Conservation (phyloP, 108 stramenopile genomes). For the Cyclotella distinguenda region DNA sequence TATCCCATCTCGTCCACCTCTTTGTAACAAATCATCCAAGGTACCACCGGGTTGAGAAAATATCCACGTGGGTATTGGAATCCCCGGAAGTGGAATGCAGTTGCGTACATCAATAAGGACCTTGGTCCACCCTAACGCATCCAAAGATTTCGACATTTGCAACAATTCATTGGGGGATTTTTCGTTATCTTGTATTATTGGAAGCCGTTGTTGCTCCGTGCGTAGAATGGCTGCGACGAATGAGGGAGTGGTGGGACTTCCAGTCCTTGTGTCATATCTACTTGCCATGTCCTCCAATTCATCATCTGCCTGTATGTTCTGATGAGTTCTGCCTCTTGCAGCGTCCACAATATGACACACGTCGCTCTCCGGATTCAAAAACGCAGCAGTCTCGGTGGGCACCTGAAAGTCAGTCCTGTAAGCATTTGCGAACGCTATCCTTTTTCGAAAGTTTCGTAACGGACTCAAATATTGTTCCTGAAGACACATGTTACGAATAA, state of each 20-base stretch:
- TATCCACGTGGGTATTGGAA: slow-evolving; percentile 39
- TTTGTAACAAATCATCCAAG: slow-evolving; percentile 39
- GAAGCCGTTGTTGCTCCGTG: slow-evolving; percentile 25
- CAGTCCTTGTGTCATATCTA: neutral
- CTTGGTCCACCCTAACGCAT: slow-evolving; percentile 86
- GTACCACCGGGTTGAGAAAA: slow-evolving; percentile 11
- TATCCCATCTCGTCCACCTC: slow-evolving; percentile 5
- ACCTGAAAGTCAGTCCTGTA: slow-evolving; percentile 89
- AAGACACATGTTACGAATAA: slow-evolving; percentile 49
- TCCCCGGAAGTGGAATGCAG: slow-evolving; percentile 53
- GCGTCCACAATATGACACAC: slow-evolving; percentile 54
- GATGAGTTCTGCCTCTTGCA: slow-evolving; percentile 12
- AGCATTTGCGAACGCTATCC: slow-evolving; percentile 88
- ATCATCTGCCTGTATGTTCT: slow-evolving; percentile 40
- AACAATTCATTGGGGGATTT: slow-evolving; percentile 32
- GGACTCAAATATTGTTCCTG: slow-evolving; percentile 56
- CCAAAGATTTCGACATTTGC: slow-evolving; percentile 69
- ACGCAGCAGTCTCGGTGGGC: slow-evolving; percentile 78
- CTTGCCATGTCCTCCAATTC: neutral
- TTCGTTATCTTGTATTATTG: neutral
- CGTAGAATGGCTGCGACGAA: slow-evolving; percentile 40
- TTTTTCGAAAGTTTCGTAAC: slow-evolving; percentile 60
- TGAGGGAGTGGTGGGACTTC: slow-evolving; percentile 13
- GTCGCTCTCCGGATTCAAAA: slow-evolving; percentile 59
- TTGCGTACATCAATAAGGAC: slow-evolving; percentile 82